phyloP scores from a whole-genome alignment of 2,329 filamentous ascomycete genomes.

The Botryotinia narcissicola region DNA sequence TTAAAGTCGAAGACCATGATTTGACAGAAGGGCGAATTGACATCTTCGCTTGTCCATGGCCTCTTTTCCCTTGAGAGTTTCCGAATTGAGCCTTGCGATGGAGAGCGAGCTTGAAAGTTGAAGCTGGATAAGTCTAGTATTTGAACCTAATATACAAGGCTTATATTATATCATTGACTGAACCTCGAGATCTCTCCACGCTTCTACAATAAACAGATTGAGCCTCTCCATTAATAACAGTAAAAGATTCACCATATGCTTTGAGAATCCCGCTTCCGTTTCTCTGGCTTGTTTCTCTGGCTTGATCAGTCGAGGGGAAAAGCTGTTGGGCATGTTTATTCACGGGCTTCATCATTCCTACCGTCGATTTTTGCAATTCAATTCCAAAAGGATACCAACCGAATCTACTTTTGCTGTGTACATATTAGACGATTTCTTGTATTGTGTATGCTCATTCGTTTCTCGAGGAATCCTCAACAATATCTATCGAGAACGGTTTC shows the following conservation, averaged over 20 bases:
- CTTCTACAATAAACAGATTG: too few relatives aligned
- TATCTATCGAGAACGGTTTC: background rate
- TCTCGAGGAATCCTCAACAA: background rate
- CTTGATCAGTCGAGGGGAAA: background rate
- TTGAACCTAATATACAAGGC: background rate
- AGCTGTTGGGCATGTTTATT: background rate
- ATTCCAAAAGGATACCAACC: background rate
- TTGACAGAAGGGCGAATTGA: slow-evolving; percentile 41
- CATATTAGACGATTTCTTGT: background rate
- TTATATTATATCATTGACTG: background rate
- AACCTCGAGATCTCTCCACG: background rate
- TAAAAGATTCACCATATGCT: background rate
- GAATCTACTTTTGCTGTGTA: background rate
- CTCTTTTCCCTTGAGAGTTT: background rate
- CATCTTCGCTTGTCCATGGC: slow-evolving; percentile 33
- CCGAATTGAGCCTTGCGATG: background rate
- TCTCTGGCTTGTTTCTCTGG: background rate
- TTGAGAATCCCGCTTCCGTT: background rate
- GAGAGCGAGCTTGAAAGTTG: background rate
- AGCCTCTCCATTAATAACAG: background rate
- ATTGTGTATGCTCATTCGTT: background rate
- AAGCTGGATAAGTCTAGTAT: background rate
- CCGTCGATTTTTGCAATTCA: background rate
- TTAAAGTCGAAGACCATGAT: slow-evolving; percentile 72
- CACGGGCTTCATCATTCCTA: background rate